phyloP scores from a whole-genome alignment of 169 alveolate genomes.

The Amoebophrya sp. region DNA sequence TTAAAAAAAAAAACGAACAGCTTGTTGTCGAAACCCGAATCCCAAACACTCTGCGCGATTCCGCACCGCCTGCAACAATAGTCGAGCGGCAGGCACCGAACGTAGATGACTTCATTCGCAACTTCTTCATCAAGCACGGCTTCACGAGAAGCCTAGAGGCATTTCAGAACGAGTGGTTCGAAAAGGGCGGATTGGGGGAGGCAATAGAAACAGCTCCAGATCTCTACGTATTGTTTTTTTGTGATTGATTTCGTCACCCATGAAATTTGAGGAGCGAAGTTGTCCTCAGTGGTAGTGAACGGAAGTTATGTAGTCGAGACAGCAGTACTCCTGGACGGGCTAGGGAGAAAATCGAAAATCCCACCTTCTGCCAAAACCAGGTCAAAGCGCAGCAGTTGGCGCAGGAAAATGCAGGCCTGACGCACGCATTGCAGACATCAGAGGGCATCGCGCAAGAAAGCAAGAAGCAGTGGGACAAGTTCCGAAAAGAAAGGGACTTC shows the following conservation, averaged over 20 bases:
- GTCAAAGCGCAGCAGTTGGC: constrained; percentile 16
- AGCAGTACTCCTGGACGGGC: too few species aligned
- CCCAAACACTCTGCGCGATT: background rate
- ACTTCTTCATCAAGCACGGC: constrained; percentile 75
- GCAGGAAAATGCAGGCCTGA: background rate
- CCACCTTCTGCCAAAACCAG: background rate
- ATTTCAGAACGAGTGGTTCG: constrained; percentile 76
- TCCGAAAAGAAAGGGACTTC: constrained; percentile 78
- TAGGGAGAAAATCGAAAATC: too few species aligned
- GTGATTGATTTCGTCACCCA: background rate
- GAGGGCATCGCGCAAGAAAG: background rate
- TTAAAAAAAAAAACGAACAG: background rate
- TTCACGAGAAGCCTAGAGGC: constrained; percentile 75
- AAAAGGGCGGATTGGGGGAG: background rate
- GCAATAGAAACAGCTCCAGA: background rate
- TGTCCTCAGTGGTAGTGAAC: too few species aligned
- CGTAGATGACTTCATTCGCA: constrained; percentile 80
- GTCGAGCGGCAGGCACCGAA: constrained; percentile 50
- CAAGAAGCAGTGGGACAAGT: constrained; percentile 63
- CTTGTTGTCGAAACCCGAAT: background rate
- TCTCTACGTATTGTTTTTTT: background rate
- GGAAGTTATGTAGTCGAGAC: too few species aligned
- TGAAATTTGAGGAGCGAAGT: background rate
- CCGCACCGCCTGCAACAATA: background rate
- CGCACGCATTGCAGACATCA: background rate